Conservation (phyloP, 306 rosid genomes). For the Trifolium dubium region DNA sequence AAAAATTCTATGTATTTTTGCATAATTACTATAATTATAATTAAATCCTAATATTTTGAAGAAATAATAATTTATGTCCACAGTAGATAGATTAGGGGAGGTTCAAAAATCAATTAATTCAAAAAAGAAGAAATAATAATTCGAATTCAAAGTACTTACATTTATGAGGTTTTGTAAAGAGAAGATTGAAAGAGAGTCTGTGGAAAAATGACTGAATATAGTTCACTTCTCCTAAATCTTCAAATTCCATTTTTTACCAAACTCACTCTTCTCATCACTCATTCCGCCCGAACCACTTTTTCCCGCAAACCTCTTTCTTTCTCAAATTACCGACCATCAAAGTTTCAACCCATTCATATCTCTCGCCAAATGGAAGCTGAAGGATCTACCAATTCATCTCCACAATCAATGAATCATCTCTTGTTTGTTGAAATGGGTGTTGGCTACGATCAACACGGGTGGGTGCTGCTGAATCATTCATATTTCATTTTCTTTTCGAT, state of each 20-base stretch:
- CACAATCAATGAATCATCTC: conserved; percentile 72
- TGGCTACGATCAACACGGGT: conserved; percentile 94
- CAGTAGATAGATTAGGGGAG: no score
- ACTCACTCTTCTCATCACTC: conserved; percentile 17
- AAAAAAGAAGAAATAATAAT: not conserved
- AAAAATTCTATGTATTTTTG: no score
- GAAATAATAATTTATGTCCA: no score
- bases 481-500: no score
- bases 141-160: not conserved
- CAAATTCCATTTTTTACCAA: conserved; percentile 33
- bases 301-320: conserved; percentile 35
- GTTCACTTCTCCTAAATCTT: conserved; percentile 42
- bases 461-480: no score
- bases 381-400: conserved; percentile 39
- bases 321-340: conserved; percentile 38
- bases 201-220: conserved; percentile 51
- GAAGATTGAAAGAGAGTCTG: not conserved
- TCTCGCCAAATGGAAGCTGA: conserved; percentile 19
- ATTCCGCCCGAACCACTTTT: conserved; percentile 18
- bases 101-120: no score
- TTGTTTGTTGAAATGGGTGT: conserved; percentile 99
- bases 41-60: no score
- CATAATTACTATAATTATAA: no score
- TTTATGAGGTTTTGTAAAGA: not conserved
- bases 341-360: conserved; percentile 34